Conservation (phyloP, 83 land plant species). For the Isoetes engelmannii region DNA sequence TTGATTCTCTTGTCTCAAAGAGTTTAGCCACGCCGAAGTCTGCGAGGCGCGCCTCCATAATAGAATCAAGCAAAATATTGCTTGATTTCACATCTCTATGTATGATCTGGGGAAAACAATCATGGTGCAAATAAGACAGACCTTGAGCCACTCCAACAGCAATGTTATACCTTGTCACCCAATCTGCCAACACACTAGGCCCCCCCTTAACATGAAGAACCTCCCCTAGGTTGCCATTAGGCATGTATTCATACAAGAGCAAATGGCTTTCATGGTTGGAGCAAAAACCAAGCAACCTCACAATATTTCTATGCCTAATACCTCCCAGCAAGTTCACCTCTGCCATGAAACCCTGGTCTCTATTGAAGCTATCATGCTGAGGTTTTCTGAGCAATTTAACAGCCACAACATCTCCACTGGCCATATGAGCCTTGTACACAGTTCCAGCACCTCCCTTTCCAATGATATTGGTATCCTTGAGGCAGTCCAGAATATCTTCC, state of each 20-base stretch:
- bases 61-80: constrained; percentile 4
- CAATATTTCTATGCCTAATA: constrained; percentile 12
- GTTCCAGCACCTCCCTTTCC: constrained; percentile 14
- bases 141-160: constrained; percentile 2
- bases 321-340: constrained; percentile 12
- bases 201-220: constrained; percentile 18
- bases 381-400: constrained; percentile 1
- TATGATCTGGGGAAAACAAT: constrained; percentile 7
- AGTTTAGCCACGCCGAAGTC: constrained; percentile 7
- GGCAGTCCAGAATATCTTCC: constrained; percentile 4
- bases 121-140: constrained; percentile 3
- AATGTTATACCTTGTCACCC: too few species aligned
- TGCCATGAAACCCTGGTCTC: constrained; percentile 4
- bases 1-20: constrained; percentile 3
- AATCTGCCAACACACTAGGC: neutral
- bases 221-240: constrained; percentile 20
- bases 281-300: constrained; percentile 11
- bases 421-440: constrained; percentile 13
- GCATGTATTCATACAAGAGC: constrained; percentile 23
- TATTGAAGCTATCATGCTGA: neutral
- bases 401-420: constrained; percentile 6
- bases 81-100: constrained; percentile 5
- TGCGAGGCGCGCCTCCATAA: constrained; percentile 5
- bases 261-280: constrained; percentile 5
- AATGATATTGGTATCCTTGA: constrained; percentile 8